These are phyloP conservation scores for Stachybotrys echinatus DNA, from an alignment of 2,329 filamentous ascomycete species.

Conservation along the genomic window DNA sequence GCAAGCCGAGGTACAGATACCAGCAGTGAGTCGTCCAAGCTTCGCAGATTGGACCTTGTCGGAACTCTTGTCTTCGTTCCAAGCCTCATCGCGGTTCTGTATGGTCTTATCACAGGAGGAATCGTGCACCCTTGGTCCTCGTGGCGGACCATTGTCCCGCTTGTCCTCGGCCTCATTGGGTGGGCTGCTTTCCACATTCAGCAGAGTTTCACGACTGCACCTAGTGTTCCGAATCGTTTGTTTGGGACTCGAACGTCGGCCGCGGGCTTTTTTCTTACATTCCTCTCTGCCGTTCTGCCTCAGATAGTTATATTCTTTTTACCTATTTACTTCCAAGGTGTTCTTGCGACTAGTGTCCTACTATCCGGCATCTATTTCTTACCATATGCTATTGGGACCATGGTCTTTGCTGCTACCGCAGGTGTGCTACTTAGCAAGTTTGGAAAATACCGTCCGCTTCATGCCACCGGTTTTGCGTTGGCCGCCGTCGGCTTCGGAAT, in stretches of 20 bases:
- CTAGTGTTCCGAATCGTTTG: slow-evolving; percentile 9
- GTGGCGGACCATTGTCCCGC: slow-evolving; percentile 28
- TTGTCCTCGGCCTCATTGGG: slow-evolving; percentile 30
- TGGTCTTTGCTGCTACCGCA: slow-evolving; percentile 12
- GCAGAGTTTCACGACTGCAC: slow-evolving; percentile 5
- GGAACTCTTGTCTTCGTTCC: slow-evolving; percentile 33
- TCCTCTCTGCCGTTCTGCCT: slow-evolving; percentile 22
- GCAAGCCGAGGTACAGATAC: no score
- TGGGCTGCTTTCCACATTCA: slow-evolving; percentile 16
- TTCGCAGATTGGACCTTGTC: slow-evolving; percentile 35
- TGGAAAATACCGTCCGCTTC: slow-evolving; percentile 21
- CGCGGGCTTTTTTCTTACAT: slow-evolving; percentile 17
- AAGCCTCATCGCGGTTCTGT: slow-evolving; percentile 18
- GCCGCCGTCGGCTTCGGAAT: slow-evolving; percentile 29
- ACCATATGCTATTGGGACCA: slow-evolving; percentile 11
- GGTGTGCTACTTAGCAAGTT: slow-evolving; percentile 15
- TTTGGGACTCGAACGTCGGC: slow-evolving; percentile 14
- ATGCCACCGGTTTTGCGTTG: slow-evolving; percentile 18
- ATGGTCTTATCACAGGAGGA: slow-evolving; percentile 34
- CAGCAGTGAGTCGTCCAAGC: no score
- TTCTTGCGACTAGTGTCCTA: slow-evolving; percentile 20
- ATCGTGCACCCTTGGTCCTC: slow-evolving; percentile 31
- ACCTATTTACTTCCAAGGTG: slow-evolving; percentile 37
- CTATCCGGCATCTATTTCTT: slow-evolving; percentile 20
- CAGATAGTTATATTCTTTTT: slow-evolving; percentile 24